These are phyloP conservation scores for Astrocystis sublimbata DNA, from an alignment of 495 filamentous ascomycete species.

Conservation along the genomic window DNA sequence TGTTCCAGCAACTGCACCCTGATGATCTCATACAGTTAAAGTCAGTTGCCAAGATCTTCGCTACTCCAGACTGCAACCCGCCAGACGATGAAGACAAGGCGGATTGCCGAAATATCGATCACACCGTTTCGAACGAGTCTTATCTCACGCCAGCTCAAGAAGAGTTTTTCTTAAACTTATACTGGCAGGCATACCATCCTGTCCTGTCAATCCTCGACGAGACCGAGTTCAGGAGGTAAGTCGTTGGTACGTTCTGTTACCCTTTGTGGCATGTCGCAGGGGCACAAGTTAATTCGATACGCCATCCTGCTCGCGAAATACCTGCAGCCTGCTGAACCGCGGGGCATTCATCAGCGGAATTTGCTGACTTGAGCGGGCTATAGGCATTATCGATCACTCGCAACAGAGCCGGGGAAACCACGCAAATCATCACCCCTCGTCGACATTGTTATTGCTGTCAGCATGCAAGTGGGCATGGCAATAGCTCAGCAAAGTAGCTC, in stretches of 20 bases:
- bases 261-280: too few species aligned
- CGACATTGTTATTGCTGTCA: conserved; percentile 56
- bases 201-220: conserved; percentile 47
- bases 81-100: conserved; percentile 12
- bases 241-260: too few species aligned
- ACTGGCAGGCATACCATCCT: conserved; percentile 52
- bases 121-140: conserved; percentile 15
- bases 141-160: conserved; percentile 44
- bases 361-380: too few species aligned
- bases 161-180: conserved; percentile 50
- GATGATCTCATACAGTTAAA: conserved; percentile 24
- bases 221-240: conserved; percentile 45
- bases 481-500: conserved; percentile 26
- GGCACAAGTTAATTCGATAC: too few species aligned
- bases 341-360: too few species aligned
- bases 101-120: conserved; percentile 5
- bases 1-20: conserved; percentile 32
- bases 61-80: conserved; percentile 21
- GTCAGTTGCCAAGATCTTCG: conserved; percentile 16
- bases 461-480: conserved; percentile 53
- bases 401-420: conserved; percentile 32
- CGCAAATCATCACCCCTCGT: conserved; percentile 54
- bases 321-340: too few species aligned
- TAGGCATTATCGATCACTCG: conserved; percentile 52
- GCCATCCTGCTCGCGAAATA: too few species aligned